Base-by-base conservation (phyloP, 805 yeast species). In the Kregervanrija delftensis region DNA sequence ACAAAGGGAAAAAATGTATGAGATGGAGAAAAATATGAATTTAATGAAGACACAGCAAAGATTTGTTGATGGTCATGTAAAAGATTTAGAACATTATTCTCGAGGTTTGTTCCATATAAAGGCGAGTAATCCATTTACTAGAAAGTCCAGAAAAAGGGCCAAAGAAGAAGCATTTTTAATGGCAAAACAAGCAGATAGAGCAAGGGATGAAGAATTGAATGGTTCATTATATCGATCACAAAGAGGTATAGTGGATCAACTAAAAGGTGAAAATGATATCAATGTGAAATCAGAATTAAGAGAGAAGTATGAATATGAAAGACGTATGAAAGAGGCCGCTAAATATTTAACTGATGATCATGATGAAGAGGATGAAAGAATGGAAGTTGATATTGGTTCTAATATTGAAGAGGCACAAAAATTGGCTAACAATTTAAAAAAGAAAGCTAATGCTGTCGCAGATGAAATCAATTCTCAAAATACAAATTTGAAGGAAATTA, bases 281-380 rank as follows among this genome's bases (percentile, higher is more conserved):
- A 40, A 40, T 30, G 45, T 36, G 2, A 52, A 57, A 11, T 59
- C 65, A 1, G 68, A 66, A 13, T 47, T 64, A 15, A 57, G 54
- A 37, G 59, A 59, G 36, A 76, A 77, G 57, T 76, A 76, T 50
- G 73, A 69, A 44, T 76, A 77, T 41, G 78, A 79, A 44, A 63
- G 68, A 50, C 64, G 73, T 49, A 72, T 79, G 40, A 69, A 70
- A 13, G 81, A 79, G 34, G 84, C 95, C 2, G 68, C 77, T 46
- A 68, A 79, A 51, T 89, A 83, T 64, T 86, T 86, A 56, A 86
- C 87, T 55, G 96, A 88, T 59, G 85, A 84, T 40, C 61, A 58
- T 15, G 97, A 91, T 64, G 80, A 81, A 41, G 97, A 91, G 61
- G 98, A 93, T 63, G 96, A 89, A 56, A 93, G 82, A 53, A 77